Evolutionary conservation across 495 filamentous ascomycete genomes (phyloP).

Genomic region (Daldinia caldariorum): DNA sequence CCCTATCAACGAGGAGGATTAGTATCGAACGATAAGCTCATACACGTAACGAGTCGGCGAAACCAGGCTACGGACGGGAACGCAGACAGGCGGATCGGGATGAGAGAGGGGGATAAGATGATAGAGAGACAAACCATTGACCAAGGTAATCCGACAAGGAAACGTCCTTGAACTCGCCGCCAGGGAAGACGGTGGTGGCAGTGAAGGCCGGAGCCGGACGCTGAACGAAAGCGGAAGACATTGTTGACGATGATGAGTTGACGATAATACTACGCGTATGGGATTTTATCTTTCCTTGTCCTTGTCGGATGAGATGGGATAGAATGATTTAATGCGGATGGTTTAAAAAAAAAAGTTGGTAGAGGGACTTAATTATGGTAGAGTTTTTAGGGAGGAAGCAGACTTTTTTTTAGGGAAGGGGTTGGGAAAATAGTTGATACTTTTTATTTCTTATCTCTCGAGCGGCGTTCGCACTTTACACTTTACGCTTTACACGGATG

Average conservation of each 20-base stretch:
- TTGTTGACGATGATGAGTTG: constrained; percentile 18
- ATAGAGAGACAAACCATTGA: constrained; percentile 42
- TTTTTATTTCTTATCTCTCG: constrained; percentile 17
- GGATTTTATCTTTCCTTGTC: background rate
- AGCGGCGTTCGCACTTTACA: background rate
- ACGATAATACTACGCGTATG: constrained; percentile 1
- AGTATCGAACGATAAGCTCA: background rate
- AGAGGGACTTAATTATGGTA: background rate
- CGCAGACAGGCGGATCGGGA: background rate
- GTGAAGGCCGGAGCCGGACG: constrained; percentile 63
- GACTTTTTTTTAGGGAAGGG: background rate
- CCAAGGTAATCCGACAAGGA: constrained; percentile 47
- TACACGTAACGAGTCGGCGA: background rate
- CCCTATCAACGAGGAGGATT: constrained; percentile 27
- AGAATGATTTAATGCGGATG: background rate
- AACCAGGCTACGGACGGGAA: no score
- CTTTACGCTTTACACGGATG: background rate
- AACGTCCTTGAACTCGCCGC: constrained; percentile 57
- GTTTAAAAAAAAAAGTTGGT: background rate
- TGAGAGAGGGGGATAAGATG: background rate
- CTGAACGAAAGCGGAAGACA: constrained; percentile 59
- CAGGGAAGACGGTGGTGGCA: constrained; percentile 58
- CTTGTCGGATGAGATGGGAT: background rate
- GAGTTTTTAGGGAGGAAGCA: background rate
- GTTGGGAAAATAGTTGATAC: background rate